Base-by-base conservation (phyloP, 345 rosid species). In the Bruguiera gymnorhiza region DNA sequence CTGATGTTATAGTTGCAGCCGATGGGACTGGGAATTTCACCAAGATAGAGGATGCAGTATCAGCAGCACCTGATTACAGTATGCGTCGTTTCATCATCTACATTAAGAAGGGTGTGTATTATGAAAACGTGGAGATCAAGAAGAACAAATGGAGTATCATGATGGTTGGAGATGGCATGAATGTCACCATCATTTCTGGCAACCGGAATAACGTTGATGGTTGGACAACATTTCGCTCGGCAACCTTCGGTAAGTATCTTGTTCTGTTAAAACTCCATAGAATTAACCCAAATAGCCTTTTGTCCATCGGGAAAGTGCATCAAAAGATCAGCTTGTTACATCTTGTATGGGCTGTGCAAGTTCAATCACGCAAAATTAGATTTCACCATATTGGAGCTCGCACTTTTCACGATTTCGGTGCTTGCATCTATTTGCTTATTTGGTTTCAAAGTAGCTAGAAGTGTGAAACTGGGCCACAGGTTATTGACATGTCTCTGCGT, bases 131-230 rank as follows among this genome's bases (percentile, higher is more conserved):
- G 11, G 71, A 64, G 26, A 79, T 83, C 50, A 70, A 46, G 70
- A 75, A 70, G 67, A 71, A 73, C 68, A 69, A 73, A 72, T 73
- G 73, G 77, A 81, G 78, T 43, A 50, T 81, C 31, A 79, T 75
- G 73, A 52, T 84, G 52, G 54, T 74, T 2, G 84, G 87, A 9
- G 83, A 84, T 9, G 87, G 85, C 3, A 84, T 79, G 67, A 62
- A 73, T 7, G 57, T 21, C 20, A 79, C 85, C 0, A 60, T 81
- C 11, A 65, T 84, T 30, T 68, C 86, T 8, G 86, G 86, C 16
- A 73, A 69, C 79, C 69, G 76, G 24, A 83, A 82, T 37, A 21
- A 19, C 20, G 62, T 73, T 43, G 82, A 79, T 55, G 82, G 86
- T 6, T 65, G 79, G 59, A 75, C 73, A 53, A 80, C 82, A 3